phyloP scores from a whole-genome alignment of 192 early-diverging fungal genomes.

The Gryganskiella cystojenkinii region DNA sequence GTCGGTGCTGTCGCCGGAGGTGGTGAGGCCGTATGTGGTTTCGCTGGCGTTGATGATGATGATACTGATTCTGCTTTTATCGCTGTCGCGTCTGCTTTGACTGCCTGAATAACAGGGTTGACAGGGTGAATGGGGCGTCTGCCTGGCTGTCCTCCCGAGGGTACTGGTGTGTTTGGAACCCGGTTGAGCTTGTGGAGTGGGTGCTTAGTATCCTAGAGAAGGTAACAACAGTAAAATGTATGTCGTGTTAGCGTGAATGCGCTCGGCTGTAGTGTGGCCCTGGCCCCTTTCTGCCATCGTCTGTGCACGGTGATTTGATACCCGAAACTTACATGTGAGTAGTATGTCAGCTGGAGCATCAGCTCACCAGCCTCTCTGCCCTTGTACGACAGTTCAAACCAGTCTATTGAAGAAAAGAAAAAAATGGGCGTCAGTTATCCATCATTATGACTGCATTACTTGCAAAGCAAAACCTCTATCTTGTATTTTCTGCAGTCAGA shows the following conservation, averaged over 20 bases:
- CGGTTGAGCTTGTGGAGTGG: conserved; percentile 22
- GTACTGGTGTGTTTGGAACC: conserved; percentile 1
- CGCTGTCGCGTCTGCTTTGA: not conserved
- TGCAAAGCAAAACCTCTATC: not conserved
- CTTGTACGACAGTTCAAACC: conserved; percentile 50
- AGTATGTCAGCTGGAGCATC: conserved; percentile 44
- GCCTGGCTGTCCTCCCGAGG: not conserved
- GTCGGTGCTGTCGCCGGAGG: not conserved
- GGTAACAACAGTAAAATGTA: not conserved
- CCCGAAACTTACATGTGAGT: conserved; percentile 32
- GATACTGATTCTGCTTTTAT: not conserved
- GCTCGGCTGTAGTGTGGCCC: not conserved
- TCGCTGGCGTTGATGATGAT: no score
- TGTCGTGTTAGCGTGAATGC: not conserved
- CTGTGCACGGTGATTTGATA: no score
- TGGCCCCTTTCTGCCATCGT: not conserved
- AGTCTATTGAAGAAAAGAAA: conserved; percentile 17
- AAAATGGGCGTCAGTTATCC: not conserved
- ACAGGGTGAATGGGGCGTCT: conserved; percentile 26
- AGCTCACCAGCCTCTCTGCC: conserved; percentile 46
- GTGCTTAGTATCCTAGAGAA: conserved; percentile 26
- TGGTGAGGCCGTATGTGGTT: no score
- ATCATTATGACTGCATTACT: not conserved
- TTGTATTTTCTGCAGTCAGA: not conserved
- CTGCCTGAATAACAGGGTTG: not conserved